These are phyloP conservation scores for Aphanomyces cochlioides DNA, from an alignment of 352 stramenopile species.

Conservation along the genomic window DNA sequence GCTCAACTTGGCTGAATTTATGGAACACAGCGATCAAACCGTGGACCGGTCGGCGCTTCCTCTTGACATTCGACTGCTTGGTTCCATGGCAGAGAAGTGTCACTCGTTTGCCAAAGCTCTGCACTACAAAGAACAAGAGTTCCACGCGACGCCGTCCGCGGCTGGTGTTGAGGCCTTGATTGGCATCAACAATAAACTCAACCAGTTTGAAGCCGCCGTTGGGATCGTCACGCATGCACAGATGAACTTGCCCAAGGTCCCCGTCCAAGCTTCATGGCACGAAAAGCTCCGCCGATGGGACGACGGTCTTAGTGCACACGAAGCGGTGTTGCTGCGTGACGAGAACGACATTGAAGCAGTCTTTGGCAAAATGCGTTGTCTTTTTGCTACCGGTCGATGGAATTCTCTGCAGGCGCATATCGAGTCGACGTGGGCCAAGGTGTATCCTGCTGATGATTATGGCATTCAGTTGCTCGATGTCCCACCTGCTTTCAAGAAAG, in stretches of 20 bases:
- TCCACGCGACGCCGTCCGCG: conserved; percentile 85
- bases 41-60: conserved; percentile 56
- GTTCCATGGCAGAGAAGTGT: conserved; percentile 95
- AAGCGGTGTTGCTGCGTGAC: conserved; percentile 65
- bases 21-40: conserved; percentile 96
- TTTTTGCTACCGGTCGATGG: conserved; percentile 98
- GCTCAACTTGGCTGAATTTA: conserved; percentile 99
- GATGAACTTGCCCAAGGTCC: conserved; percentile 64
- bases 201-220: conserved; percentile 95
- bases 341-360: conserved; percentile 93
- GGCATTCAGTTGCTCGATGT: conserved; percentile 62
- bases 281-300: conserved; percentile 98
- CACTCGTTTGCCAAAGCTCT: conserved; percentile 98
- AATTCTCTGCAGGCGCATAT: conserved; percentile 93
- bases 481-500: conserved; percentile 75
- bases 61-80: conserved; percentile 96
- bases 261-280: conserved; percentile 96
- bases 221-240: conserved; percentile 95
- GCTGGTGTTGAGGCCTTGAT: conserved; percentile 98
- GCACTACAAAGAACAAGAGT: conserved; percentile 99
- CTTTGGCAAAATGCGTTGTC: conserved; percentile 97
- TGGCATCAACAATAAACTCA: conserved; percentile 98
- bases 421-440: conserved; percentile 78
- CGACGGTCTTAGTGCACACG: conserved; percentile 94
- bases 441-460: conserved; percentile 63